Conservation (phyloP, 176 grass and related monocot species). For the Juncus effusus region DNA sequence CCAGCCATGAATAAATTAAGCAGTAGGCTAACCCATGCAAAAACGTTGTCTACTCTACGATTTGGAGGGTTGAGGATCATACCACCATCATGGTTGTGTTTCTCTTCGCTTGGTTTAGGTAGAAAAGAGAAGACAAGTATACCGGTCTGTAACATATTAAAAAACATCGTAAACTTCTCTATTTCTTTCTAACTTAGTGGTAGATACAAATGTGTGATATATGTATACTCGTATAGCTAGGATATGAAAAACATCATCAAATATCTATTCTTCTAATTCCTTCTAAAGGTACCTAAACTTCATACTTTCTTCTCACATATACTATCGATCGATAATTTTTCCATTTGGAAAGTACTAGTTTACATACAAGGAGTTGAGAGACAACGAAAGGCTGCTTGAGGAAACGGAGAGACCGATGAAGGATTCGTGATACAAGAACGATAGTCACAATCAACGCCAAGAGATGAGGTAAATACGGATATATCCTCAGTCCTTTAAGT, state of each 20-base stretch:
- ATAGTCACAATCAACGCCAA: neutral
- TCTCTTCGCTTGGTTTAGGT: neutral
- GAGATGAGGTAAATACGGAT: neutral
- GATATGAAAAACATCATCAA: too few species aligned
- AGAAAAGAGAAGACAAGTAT: constrained; percentile 3
- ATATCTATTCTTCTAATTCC: too few species aligned
- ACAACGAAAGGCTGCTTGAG: constrained; percentile 37
- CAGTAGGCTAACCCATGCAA: constrained; percentile 15
- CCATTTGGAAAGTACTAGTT: neutral
- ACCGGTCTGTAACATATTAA: neutral
- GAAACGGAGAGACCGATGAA: constrained; percentile 31
- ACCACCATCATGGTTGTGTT: neutral
- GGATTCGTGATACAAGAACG: neutral
- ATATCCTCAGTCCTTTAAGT: neutral
- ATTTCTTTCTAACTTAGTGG: too few species aligned
- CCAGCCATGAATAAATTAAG: constrained; percentile 31
- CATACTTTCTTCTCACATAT: neutral
- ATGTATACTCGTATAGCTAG: neutral
- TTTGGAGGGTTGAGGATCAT: neutral
- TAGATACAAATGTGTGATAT: neutral
- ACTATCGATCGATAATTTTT: neutral
- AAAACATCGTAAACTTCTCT: too few species aligned
- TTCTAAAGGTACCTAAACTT: neutral
- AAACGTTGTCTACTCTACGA: neutral
- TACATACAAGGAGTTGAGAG: constrained; percentile 31